Evolutionary conservation across 2,329 filamentous ascomycete species (phyloP).

Genomic region (Penicillium occitanis): DNA sequence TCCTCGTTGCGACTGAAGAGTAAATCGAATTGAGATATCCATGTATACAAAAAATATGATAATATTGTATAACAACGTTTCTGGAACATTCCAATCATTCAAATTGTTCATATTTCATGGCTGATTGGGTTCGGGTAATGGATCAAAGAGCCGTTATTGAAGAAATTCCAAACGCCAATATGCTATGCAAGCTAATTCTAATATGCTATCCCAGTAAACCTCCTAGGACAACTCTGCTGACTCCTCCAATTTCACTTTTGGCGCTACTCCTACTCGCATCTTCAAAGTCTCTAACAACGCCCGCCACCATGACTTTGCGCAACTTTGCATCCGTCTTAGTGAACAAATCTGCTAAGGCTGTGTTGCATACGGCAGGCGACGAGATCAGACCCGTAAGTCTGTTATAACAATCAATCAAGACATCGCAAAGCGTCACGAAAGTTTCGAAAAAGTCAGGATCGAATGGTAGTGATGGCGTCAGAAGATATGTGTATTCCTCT

Average conservation of each 20-base stretch:
- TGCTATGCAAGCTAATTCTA: slow-evolving; percentile 13
- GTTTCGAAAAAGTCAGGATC: slow-evolving; percentile 97
- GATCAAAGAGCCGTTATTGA: neutral
- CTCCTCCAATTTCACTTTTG: slow-evolving; percentile 77
- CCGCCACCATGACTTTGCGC: slow-evolving; percentile 83
- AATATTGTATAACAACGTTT: slow-evolving; percentile 1
- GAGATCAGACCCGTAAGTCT: slow-evolving; percentile 72
- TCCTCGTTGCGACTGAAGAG: slow-evolving; percentile 66
- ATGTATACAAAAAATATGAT: slow-evolving; percentile 2
- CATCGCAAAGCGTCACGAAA: slow-evolving; percentile 92
- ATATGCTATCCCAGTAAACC: slow-evolving; percentile 64
- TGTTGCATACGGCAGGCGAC: slow-evolving; percentile 70
- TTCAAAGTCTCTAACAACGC: slow-evolving; percentile 89
- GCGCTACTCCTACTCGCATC: slow-evolving; percentile 74
- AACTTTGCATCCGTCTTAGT: slow-evolving; percentile 83
- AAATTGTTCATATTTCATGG: neutral
- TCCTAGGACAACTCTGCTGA: slow-evolving; percentile 85
- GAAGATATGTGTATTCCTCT: slow-evolving; percentile 82
- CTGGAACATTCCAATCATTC: neutral
- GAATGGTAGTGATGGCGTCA: slow-evolving; percentile 91
- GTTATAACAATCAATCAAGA: slow-evolving; percentile 88
- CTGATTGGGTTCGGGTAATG: neutral
- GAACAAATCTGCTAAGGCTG: slow-evolving; percentile 77
- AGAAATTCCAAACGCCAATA: slow-evolving; percentile 3
- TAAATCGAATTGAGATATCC: slow-evolving; percentile 21